Percentiles rank a stretch among this genome's conserved stretches.
Evolutionary conservation across 176 grass and related monocot genomes (phyloP).

Genomic region (Carex parvula): DNA sequence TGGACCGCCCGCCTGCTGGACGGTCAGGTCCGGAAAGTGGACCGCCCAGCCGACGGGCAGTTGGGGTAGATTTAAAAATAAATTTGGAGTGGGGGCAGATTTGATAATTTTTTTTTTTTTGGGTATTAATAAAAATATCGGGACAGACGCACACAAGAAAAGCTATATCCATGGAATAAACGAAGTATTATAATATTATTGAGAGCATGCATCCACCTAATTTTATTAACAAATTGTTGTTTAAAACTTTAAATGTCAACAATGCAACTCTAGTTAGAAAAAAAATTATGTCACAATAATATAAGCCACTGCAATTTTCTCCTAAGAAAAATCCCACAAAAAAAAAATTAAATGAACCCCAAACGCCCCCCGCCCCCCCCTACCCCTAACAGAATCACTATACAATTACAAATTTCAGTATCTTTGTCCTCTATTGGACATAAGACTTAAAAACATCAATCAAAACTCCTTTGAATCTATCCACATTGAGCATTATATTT

Average conservation of each 20-base stretch:
- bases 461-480: slow-evolving; percentile 45
- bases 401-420: not conserved
- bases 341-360: not conserved
- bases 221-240: slow-evolving; percentile 5
- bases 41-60: no score
- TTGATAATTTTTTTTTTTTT: no score
- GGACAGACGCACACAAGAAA: not conserved
- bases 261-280: slow-evolving; percentile 14
- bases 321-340: not conserved
- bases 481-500: slow-evolving; percentile 62
- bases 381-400: not conserved
- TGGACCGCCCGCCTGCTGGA: no score
- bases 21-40: no score
- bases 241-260: not conserved
- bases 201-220: not conserved
- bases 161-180: not conserved
- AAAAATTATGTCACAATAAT: not conserved
- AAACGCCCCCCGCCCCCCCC: no score
- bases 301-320: not conserved
- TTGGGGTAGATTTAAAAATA: no score
- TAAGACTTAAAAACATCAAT: slow-evolving; percentile 27
- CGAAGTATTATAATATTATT: slow-evolving; percentile 9
- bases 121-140: no score
- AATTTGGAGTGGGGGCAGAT: no score
- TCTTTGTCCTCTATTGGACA: slow-evolving; percentile 8